phyloP scores from a whole-genome alignment of 352 stramenopile species.

The Globisporangium mamillatum region DNA sequence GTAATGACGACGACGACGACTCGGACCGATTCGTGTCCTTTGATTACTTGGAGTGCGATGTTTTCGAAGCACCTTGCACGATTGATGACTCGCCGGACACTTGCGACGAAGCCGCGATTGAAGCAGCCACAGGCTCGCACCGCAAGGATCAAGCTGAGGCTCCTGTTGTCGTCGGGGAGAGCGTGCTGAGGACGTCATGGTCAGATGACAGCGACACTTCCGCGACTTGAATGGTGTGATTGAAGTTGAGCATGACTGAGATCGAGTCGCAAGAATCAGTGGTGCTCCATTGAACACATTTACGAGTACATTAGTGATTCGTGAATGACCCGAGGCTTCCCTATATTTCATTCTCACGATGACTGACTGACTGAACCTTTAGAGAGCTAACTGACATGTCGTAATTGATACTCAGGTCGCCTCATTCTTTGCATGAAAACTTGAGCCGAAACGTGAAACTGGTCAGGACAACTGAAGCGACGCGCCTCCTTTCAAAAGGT shows the following conservation, averaged over 20 bases:
- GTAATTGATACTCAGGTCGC: neutral
- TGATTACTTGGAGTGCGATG: conserved; percentile 28
- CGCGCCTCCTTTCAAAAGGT: conserved; percentile 2
- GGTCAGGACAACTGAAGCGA: conserved; percentile 11
- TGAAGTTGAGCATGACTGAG: neutral
- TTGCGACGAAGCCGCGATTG: neutral
- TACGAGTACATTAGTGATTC: neutral
- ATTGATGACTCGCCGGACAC: neutral
- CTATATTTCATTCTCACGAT: neutral
- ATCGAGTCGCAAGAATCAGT: neutral
- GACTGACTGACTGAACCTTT: neutral
- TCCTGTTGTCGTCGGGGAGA: too few relatives aligned
- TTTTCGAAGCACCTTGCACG: conserved; percentile 15
- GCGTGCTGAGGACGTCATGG: neutral
- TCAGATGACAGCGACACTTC: neutral
- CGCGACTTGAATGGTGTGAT: neutral
- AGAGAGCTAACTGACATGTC: neutral
- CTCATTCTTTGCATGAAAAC: neutral
- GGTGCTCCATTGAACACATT: neutral
- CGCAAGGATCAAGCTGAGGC: neutral
- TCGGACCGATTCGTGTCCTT: conserved; percentile 38
- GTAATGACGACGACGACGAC: conserved; percentile 6
- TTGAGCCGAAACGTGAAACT: conserved; percentile 11
- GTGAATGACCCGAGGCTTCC: neutral
- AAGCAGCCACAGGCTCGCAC: neutral